Conservation (phyloP, 2,329 filamentous ascomycete species). For the Hansfordia pulvinata region DNA sequence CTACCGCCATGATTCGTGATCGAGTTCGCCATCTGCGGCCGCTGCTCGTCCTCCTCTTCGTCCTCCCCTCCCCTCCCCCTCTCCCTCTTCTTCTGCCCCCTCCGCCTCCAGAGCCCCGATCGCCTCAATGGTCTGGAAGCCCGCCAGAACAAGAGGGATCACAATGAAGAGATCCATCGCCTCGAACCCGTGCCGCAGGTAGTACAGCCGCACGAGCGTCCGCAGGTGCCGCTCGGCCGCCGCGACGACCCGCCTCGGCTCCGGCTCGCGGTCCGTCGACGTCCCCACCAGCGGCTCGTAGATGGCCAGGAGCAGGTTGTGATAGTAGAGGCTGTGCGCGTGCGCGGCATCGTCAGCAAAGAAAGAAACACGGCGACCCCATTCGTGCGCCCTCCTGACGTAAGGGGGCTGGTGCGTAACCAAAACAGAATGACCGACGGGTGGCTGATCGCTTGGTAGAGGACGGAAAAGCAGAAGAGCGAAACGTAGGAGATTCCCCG, state of each 20-base stretch:
- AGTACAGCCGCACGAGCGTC: constrained; percentile 16
- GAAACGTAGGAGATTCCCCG: neutral
- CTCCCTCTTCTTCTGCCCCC: too few species aligned
- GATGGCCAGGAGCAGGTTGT: constrained; percentile 19
- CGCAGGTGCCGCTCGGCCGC: constrained; percentile 11
- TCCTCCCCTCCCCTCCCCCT: too few species aligned
- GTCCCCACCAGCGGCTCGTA: constrained; percentile 12
- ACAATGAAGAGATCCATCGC: constrained; percentile 8
- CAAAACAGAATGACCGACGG: too few species aligned
- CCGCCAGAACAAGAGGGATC: constrained; percentile 7
- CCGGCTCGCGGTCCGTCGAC: constrained; percentile 3
- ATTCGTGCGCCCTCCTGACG: too few species aligned
- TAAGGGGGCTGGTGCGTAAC: too few species aligned
- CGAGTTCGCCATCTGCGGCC: too few species aligned
- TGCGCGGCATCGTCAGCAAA: neutral
- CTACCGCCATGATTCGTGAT: too few species aligned
- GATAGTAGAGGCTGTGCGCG: constrained; percentile 19
- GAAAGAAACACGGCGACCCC: too few species aligned
- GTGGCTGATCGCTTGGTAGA: too few species aligned
- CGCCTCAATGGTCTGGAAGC: too few species aligned
- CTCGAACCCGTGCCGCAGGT: constrained; percentile 16
- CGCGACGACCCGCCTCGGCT: constrained; percentile 5
- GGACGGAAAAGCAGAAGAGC: neutral
- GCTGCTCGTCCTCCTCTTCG: too few species aligned
- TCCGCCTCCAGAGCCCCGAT: too few species aligned